Conservation (phyloP, 306 rosid genomes). For the Corylus heterophylla region DNA sequence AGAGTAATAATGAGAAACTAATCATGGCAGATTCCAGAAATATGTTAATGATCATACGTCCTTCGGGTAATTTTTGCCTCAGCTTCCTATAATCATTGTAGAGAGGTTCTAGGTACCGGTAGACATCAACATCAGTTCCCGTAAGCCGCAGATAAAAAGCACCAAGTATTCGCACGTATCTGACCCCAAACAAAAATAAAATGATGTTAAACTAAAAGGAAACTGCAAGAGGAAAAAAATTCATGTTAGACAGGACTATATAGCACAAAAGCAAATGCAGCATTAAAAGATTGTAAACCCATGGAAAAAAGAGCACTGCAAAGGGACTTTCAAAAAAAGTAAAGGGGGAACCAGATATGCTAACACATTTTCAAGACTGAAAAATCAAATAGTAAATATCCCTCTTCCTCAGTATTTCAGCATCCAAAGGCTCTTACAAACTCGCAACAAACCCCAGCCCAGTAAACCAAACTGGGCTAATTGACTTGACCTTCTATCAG, state of each 20-base stretch:
- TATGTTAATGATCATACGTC: conserved; percentile 52
- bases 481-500: not conserved
- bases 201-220: not conserved
- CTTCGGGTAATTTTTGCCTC: conserved; percentile 68
- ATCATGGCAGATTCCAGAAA: not conserved
- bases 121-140: conserved; percentile 80
- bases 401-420: not conserved
- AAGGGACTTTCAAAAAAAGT: not conserved
- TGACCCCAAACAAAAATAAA: conserved; percentile 21
- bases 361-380: not conserved
- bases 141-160: conserved; percentile 93
- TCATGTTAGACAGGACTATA: not conserved
- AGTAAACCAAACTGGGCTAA: not conserved
- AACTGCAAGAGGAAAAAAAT: not conserved
- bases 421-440: not conserved
- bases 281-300: not conserved
- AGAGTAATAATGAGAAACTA: not conserved
- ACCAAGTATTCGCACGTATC: conserved; percentile 90
- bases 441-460: not conserved
- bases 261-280: not conserved
- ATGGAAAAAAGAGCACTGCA: not conserved
- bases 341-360: not conserved
- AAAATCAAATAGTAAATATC: not conserved
- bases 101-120: conserved; percentile 84
- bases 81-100: conserved; percentile 87